These are phyloP conservation scores for Cryphonectria carpinicola DNA, from an alignment of 2,329 filamentous ascomycete species.

Conservation along the genomic window DNA sequence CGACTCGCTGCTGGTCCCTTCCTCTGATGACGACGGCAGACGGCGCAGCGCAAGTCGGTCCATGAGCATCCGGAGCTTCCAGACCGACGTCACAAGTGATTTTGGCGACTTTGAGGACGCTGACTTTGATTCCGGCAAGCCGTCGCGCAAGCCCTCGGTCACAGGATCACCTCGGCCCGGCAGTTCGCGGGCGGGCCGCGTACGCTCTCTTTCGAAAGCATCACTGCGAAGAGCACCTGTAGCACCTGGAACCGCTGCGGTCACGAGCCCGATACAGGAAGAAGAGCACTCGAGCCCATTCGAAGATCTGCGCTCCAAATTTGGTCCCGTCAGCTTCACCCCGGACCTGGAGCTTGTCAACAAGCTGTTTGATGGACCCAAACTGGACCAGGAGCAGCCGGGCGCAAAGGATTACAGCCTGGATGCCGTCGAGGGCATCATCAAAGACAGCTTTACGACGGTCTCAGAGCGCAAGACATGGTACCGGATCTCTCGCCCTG, in stretches of 20 bases:
- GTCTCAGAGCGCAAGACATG: conserved; percentile 65
- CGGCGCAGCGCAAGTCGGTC: conserved; percentile 25
- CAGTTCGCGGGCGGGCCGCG: conserved; percentile 12
- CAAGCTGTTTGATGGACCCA: conserved; percentile 42
- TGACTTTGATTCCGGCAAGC: conserved; percentile 11
- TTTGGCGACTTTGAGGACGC: conserved; percentile 41
- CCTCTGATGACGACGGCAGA: not conserved
- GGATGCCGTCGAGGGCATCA: conserved; percentile 50
- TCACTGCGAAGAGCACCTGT: conserved; percentile 1
- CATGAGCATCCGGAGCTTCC: conserved; percentile 18
- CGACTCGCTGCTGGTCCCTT: conserved; percentile 21
- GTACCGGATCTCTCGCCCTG: conserved; percentile 66
- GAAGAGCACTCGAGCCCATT: conserved; percentile 7
- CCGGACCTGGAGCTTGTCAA: conserved; percentile 33
- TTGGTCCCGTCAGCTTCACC: conserved; percentile 35
- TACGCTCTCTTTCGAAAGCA: conserved; percentile 16
- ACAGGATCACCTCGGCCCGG: conserved; percentile 18
- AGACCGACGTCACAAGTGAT: conserved; percentile 31
- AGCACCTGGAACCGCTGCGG: not conserved
- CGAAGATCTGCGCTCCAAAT: conserved; percentile 36
- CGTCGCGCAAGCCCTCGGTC: conserved; percentile 23
- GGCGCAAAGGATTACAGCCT: conserved; percentile 27
- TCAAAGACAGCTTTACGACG: conserved; percentile 56
- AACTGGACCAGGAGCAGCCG: conserved; percentile 35
- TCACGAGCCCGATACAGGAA: conserved; percentile 12